Base-by-base conservation (phyloP, 768 basidiomycete genomes). In the Pisolithus orientalis region DNA sequence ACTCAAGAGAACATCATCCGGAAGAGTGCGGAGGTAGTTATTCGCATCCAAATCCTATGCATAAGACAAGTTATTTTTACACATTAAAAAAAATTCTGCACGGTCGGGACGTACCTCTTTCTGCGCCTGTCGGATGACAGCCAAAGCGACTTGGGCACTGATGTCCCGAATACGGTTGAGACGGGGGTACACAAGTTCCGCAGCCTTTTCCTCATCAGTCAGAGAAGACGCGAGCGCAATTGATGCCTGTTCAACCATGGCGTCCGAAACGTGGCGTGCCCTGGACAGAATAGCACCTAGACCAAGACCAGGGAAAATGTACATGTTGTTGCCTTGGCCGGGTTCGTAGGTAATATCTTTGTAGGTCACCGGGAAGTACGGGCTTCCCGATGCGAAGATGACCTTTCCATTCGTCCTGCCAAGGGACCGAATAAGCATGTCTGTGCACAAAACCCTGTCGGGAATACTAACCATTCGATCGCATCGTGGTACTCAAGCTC, bases 291-390 rank as follows among this genome's bases (percentile, higher is more conserved):
- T 80, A 8, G 79, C 60, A 5, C 85, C 85, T 54, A 86, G 68
- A 1, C 85, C 86, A 52, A 87, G 68, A 16, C 77, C 76, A 16
- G 77, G 78, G 67, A 80, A 82, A 59, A 82, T 80, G 66, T 83
- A 83, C 83, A 88, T 85, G 69, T 89, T 90, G 67, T 90, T 90
- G 9, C 87, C 86, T 65, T 90, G 88, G 0, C 84, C 85, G 1
- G 88, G 80, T 55, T 84, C 81, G 55, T 79, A 71, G 0, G 59
- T 54, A 43, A 70, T 76, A 25, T 78, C 79, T 32, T 76, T 65
- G 60, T 69, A 75, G 45, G 73, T 72, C 43, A 82, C 66, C 3
- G 77, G 64, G 16, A 75, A 69, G 72, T 87, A 90, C 0, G 88
- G 88, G 45, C 79, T 80, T 4, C 88, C 88, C 11, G 82, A 82